These are phyloP conservation scores for Soucietia sequanensis DNA, from an alignment of 805 yeast species.

Conservation along the genomic window DNA sequence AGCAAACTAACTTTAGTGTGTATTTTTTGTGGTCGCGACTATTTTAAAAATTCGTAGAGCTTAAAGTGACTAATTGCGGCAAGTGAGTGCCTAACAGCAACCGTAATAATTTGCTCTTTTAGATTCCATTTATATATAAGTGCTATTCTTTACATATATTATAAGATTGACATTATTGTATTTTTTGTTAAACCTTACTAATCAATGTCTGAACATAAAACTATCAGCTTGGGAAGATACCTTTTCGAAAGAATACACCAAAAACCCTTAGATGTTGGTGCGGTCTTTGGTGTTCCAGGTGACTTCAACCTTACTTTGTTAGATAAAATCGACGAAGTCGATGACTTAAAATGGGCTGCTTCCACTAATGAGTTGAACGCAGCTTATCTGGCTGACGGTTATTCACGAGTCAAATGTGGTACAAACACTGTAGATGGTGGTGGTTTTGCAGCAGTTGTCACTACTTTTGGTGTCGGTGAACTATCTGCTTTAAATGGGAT, in stretches of 20 bases:
- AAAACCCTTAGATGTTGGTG: conserved; percentile 18
- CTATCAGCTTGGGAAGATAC: conserved; percentile 23
- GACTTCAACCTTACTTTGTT: conserved; percentile 33
- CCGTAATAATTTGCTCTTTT: too few species aligned
- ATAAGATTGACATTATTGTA: too few species aligned
- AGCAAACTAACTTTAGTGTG: too few species aligned
- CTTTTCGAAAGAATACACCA: conserved; percentile 34
- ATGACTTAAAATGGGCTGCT: conserved; percentile 36
- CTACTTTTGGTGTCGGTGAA: conserved; percentile 37
- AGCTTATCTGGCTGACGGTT: conserved; percentile 26
- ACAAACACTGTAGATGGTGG: background rate
- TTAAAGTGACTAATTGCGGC: too few species aligned
- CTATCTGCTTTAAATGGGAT: conserved; percentile 35
- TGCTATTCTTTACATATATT: too few species aligned
- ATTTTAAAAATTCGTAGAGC: too few species aligned
- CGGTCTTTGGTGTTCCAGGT: conserved; percentile 35
- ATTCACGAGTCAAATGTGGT: conserved; percentile 18
- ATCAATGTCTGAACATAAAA: too few species aligned
- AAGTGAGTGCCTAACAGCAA: too few species aligned
- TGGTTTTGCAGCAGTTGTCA: conserved; percentile 28
- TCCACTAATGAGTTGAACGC: conserved; percentile 35
- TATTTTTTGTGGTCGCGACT: too few species aligned
- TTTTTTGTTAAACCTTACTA: too few species aligned
- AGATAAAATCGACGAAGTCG: conserved; percentile 32
- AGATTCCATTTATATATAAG: too few species aligned